Evolutionary conservation across 1,284 basidiomycete genomes (phyloP), one percentile per base, ranked within the genome.

Genomic region (Anthracocystis panici-leucophaei): DNA sequence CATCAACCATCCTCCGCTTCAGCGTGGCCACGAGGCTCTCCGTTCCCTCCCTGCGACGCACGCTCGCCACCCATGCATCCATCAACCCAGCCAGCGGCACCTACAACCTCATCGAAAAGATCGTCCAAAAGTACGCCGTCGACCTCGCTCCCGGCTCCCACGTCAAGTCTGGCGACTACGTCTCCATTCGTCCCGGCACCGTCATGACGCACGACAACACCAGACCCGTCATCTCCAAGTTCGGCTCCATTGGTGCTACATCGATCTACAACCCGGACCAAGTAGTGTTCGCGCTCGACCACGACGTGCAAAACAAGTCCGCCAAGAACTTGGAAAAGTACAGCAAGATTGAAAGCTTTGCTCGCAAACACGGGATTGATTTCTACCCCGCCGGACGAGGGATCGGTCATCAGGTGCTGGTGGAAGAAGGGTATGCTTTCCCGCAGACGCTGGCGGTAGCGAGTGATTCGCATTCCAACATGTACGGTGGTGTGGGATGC

Each of bases 401-500:
- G n/a, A 99, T 99, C 70, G 96, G 96, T 0, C 84, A 84, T 56
- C 83, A 85, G 62, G 78, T 84, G 41, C 71, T 85, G 27, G 80
- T 84, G 3, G 84, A 84, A 60, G 81, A 85, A 61, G 81, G 80
- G 8, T 84, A 82, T 25, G 82, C 82, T 10, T 85, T 85, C 57
- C 82, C 83, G n/a, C 81, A 84, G 70, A 84, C 85, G 21, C 64
- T 83, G 27, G 79, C 77, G 40, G 80, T 97, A 45, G 96, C 96
- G 5, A 95, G 93, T 79, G 96, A 99, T 87, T 94, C 92, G 83
- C 96, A 99, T 86, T 94, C 92, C 79, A 99, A 99, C 86, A 97
- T 97, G 93, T 99, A 99, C 83, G 96, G 96, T 31, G 96, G 96
- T 55, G 93, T 99, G 1, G 96, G 95, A 2, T 97, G 95, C 81